Percentiles rank a stretch among this genome's conserved stretches.
Conservation (phyloP, 1,284 basidiomycete genomes). For the Melanopsichium pennsylvanicum region DNA sequence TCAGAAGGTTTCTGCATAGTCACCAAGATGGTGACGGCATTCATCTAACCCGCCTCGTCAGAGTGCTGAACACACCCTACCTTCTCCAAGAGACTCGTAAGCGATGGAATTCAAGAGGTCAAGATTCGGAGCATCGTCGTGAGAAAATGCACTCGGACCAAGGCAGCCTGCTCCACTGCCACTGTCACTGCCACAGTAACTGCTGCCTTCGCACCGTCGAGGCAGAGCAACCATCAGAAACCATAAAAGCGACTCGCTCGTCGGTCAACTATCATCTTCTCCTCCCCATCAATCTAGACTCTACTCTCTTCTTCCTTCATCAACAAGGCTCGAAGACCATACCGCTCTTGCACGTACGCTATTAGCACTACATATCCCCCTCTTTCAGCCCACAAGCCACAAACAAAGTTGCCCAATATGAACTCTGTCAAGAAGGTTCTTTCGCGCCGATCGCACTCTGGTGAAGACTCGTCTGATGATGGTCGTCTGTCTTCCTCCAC, state of each 20-base stretch:
- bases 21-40: conserved; percentile 6
- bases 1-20: not conserved
- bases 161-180: no score
- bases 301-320: conserved; percentile 4
- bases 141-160: no score
- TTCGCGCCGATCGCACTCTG: conserved; percentile 33
- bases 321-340: conserved; percentile 1
- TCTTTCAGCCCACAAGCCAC: no score
- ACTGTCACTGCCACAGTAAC: not conserved
- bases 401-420: conserved; percentile 25
- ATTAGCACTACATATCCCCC: not conserved
- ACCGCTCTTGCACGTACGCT: conserved; percentile 21
- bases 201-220: no score
- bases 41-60: no score
- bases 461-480: conserved; percentile 36
- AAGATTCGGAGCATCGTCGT: no score
- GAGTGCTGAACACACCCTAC: no score
- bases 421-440: conserved; percentile 49
- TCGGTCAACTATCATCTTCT: no score
- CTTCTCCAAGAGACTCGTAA: no score
- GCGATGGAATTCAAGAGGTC: no score
- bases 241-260: conserved; percentile 9
- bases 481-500: conserved; percentile 28
- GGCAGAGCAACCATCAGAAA: conserved; percentile 5
- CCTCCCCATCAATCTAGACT: not conserved